Evolutionary conservation across 73 alveolate genomes (phyloP), one percentile per base, ranked within the genome.

Genomic region (Diophrys appendiculata): DNA sequence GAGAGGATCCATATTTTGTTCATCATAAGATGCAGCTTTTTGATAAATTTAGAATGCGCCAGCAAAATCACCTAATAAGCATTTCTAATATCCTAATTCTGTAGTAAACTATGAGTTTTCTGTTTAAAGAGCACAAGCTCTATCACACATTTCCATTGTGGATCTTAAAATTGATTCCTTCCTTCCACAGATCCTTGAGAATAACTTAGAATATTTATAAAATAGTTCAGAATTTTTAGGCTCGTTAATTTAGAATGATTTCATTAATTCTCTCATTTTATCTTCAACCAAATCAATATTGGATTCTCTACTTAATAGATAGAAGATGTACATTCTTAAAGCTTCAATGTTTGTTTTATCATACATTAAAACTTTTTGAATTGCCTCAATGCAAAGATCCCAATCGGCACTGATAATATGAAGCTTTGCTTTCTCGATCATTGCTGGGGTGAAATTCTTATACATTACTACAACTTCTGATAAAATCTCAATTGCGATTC

Each of bases 21-120:
- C 97, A 89, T 97, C 99, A 31, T 90, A 74, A 32, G 93, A 90
- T 0, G 98, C 93, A 68, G 99, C 98, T 77, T 96, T 95, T 81
- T 84, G 85, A 83, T 91, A 97, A 29, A 78, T 81, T 53, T 91
- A 83, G 65, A 89, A 85, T 0, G 98, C 99, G 52, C 92, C 96
- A 27, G 82, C 88, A 72, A 70, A 94, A 28, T 96, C 96, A 13
- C 98, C 99, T n/a, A 82, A 72, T 82, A 94, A 86, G 64, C 88
- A 55, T 79, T 82, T 83, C 72, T 92, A 81, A 72, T 92, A 91
- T 26, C 96, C 99, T 23, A 91, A 84, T 82, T 97, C 99, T 33
- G 93, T 67, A 71, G 92, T 91, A 73, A 89, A 94, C 29, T 81
- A 80, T 22, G 98, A 91, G 54, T 88, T 85, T 72, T 90, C 94